These are phyloP conservation scores for Xylariaceae sp. DNA, from an alignment of 2,329 filamentous ascomycete species.

Conservation along the genomic window DNA sequence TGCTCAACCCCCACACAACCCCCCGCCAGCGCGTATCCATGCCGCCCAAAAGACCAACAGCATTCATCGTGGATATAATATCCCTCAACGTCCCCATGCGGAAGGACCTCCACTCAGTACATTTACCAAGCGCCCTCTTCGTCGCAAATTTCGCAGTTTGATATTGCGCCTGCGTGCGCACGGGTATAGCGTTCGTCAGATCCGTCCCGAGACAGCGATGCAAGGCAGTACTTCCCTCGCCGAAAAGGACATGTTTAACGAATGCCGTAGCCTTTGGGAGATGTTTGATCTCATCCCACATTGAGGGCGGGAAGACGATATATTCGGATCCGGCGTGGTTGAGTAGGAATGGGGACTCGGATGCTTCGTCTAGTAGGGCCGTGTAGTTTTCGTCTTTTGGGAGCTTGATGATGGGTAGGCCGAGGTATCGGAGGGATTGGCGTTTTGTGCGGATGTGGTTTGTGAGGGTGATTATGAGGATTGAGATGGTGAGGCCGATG, in stretches of 20 bases:
- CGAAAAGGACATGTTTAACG: background rate
- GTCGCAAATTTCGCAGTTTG: slow-evolving; percentile 4
- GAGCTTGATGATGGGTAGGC: background rate
- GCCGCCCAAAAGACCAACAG: slow-evolving; percentile 11
- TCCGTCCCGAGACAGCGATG: slow-evolving; percentile 4
- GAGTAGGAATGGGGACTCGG: background rate
- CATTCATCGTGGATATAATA: slow-evolving; percentile 11
- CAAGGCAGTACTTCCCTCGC: background rate
- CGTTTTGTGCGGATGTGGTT: background rate
- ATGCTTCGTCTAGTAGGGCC: background rate
- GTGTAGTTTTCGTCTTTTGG: background rate
- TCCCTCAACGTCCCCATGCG: slow-evolving; percentile 5
- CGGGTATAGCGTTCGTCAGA: slow-evolving; percentile 10
- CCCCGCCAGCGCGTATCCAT: slow-evolving; percentile 6
- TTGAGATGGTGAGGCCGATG: background rate
- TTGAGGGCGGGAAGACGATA: background rate
- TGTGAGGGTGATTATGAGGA: background rate
- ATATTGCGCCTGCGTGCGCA: slow-evolving; percentile 4
- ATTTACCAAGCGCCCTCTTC: background rate
- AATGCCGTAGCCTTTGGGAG: slow-evolving; percentile 10
- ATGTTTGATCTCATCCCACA: slow-evolving; percentile 16
- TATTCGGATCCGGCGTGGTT: background rate
- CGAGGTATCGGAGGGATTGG: background rate
- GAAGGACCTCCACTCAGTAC: slow-evolving; percentile 13
- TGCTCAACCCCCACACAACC: slow-evolving; percentile 8